Percentiles rank a stretch among this genome's conserved stretches.
phyloP scores from a whole-genome alignment of 352 stramenopile genomes.

The Elongisporangium senticosum region DNA sequence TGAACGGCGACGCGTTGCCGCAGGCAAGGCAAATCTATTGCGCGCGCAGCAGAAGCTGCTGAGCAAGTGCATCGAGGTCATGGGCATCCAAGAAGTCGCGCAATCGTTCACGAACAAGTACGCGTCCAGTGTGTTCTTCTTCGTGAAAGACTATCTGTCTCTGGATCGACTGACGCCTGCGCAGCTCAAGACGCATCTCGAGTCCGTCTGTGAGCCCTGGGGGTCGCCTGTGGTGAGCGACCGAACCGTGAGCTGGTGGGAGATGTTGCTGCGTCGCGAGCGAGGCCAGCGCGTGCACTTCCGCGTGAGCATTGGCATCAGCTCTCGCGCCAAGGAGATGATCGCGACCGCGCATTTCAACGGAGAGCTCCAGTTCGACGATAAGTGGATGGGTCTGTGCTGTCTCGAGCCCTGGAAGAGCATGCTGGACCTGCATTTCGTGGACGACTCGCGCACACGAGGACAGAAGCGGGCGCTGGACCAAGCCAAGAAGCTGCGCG shows the following conservation, averaged over 20 bases:
- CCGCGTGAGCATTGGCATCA: not conserved
- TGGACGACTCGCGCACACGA: not conserved
- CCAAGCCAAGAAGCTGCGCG: not conserved
- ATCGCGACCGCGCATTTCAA: constrained; percentile 2
- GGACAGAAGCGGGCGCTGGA: not conserved
- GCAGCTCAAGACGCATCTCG: constrained; percentile 4
- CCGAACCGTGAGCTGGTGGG: constrained; percentile 1
- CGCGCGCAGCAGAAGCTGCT: constrained; percentile 1
- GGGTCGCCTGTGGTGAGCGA: constrained; percentile 1
- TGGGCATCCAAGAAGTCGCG: constrained; percentile 4
- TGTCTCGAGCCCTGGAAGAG: constrained; percentile 2
- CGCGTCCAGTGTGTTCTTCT: constrained; percentile 4
- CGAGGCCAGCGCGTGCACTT: not conserved
- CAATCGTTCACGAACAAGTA: not conserved
- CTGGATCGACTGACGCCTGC: not conserved
- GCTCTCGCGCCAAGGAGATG: not conserved
- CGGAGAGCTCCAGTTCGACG: constrained; percentile 1
- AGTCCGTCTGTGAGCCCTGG: constrained; percentile 3
- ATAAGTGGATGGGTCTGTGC: not conserved
- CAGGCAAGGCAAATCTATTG: not conserved
- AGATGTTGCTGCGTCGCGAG: constrained; percentile 1
- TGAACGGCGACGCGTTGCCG: not conserved
- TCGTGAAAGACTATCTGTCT: constrained; percentile 2
- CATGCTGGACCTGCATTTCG: constrained; percentile 3
- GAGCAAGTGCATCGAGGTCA: constrained; percentile 4